Evolutionary conservation across 257 asterid species (phyloP).

Genomic region (Lavandula angustifolia): DNA sequence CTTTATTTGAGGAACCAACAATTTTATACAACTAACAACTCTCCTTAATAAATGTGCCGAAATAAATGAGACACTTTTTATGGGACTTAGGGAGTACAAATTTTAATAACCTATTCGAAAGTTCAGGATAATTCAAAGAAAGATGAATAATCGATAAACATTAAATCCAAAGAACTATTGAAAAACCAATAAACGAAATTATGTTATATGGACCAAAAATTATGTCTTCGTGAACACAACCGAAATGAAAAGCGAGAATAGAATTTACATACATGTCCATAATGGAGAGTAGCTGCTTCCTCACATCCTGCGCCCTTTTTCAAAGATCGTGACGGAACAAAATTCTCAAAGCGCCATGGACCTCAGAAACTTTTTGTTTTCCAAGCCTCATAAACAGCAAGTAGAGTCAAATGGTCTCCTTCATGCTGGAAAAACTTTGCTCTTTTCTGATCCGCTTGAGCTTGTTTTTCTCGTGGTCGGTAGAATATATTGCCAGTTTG

Average conservation of each 20-base stretch:
- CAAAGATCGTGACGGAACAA: slow-evolving; percentile 80
- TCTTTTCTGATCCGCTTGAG: slow-evolving; percentile 93
- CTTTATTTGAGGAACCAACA: too few relatives aligned
- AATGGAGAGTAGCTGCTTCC: too few relatives aligned
- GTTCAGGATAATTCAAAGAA: not conserved
- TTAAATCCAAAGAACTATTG: slow-evolving; percentile 8
- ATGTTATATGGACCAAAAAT: slow-evolving; percentile 23
- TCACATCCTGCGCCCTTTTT: slow-evolving; percentile 91
- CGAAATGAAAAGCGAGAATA: slow-evolving; percentile 5
- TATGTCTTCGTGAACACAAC: slow-evolving; percentile 15
- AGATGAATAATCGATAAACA: slow-evolving; percentile 8
- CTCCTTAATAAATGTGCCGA: too few relatives aligned
- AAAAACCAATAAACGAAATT: too few relatives aligned
- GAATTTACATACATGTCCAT: slow-evolving; percentile 49
- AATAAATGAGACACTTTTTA: too few relatives aligned
- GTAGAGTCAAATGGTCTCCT: slow-evolving; percentile 89
- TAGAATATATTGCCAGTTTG: slow-evolving; percentile 90
- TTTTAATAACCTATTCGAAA: slow-evolving; percentile 14
- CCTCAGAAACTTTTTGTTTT: slow-evolving; percentile 87
- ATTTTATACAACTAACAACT: too few relatives aligned
- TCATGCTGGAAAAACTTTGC: slow-evolving; percentile 91
- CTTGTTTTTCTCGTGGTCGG: slow-evolving; percentile 95
- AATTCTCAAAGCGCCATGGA: slow-evolving; percentile 95
- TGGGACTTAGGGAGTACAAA: too few relatives aligned
- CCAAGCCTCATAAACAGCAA: slow-evolving; percentile 97